Evolutionary conservation across 352 stramenopile genomes (phyloP), one percentile per base, ranked within the genome.

Genomic region (Phytophthora palmivora): DNA sequence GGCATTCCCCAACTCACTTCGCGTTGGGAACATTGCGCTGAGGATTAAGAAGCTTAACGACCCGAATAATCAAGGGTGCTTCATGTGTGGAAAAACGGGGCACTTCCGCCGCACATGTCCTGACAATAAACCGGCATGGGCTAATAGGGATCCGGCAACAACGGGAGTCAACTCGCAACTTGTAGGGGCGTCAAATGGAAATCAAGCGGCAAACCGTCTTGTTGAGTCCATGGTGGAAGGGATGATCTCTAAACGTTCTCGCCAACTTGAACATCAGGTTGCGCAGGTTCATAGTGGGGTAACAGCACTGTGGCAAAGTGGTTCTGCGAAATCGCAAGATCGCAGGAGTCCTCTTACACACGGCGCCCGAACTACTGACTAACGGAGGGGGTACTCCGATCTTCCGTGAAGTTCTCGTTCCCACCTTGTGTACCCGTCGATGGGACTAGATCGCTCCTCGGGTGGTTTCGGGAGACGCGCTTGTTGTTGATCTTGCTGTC

Each of bases 151-250:
- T 34, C 30, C 11, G 30, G 30, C 7, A 34, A 34, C 30, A 10
- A 34, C 16, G 16, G 18, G 6, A 21, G 9, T 21, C 6, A 45
- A 45, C 38, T 28, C 38, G 24, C 38, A 24, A 16, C 12, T 45
- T 15, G 16, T 45, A 15, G 24, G 19, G 12, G 38, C 38, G 15
- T 15, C 38, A 11, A 24, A 45, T 45, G 38, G 38, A 15, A 45
- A 45, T 16, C n/a, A 45, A 24, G 38, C 38, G 16, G 38, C 38
- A 22, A 24, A 24, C 16, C 38, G 38, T 7, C 16, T 45, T 28
- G 38, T 45, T 9, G 38, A 45, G 16, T 45, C 38, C 9, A 45
- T 45, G 38, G 38, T 45, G 15, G 38, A 45, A 45, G 38, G 38
- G 14, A 45, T 45, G 21, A 45, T 45, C 21, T 24, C 38, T 9